Conservation (phyloP, 768 basidiomycete genomes). For the Pulveroboletus sp. region DNA sequence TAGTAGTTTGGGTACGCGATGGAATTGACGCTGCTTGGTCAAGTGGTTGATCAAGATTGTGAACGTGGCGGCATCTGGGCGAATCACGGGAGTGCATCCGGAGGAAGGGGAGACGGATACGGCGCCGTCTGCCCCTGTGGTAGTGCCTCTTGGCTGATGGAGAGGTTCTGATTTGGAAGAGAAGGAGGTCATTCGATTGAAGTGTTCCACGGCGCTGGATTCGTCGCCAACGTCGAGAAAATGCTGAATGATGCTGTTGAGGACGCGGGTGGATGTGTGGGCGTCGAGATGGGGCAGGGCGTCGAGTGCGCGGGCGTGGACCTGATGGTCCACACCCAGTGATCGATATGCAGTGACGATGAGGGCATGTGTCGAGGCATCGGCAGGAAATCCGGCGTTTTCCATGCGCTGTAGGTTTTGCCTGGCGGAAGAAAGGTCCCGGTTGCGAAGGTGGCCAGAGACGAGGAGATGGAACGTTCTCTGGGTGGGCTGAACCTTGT, state of each 20-base stretch:
- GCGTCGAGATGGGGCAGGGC: slow-evolving; percentile 41
- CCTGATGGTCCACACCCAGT: slow-evolving; percentile 54
- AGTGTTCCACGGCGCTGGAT: slow-evolving; percentile 41
- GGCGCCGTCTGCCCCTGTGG: slow-evolving; percentile 32
- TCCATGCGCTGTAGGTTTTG: slow-evolving; percentile 55
- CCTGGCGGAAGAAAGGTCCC: slow-evolving; percentile 56
- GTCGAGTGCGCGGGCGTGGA: slow-evolving; percentile 51
- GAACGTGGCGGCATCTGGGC: slow-evolving; percentile 60
- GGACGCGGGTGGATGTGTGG: slow-evolving; percentile 45
- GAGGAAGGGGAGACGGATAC: slow-evolving; percentile 1
- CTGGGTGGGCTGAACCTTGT: slow-evolving; percentile 47
- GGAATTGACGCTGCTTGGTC: slow-evolving; percentile 41
- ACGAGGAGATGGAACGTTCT: slow-evolving; percentile 71
- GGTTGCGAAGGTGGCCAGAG: slow-evolving; percentile 66
- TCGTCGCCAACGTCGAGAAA: slow-evolving; percentile 56
- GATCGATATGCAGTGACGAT: slow-evolving; percentile 58
- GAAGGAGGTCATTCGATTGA: slow-evolving; percentile 52
- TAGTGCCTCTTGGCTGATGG: slow-evolving; percentile 18
- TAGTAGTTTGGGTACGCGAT: slow-evolving; percentile 45
- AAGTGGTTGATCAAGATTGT: slow-evolving; percentile 60
- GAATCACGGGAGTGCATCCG: slow-evolving; percentile 16
- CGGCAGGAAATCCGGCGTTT: slow-evolving; percentile 49
- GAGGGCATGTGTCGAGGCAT: slow-evolving; percentile 57
- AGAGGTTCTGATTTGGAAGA: slow-evolving; percentile 23
- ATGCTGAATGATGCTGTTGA: slow-evolving; percentile 70